These are phyloP conservation scores for Globisporangium canariense DNA, from an alignment of 352 stramenopile genomes.

Conservation along the genomic window DNA sequence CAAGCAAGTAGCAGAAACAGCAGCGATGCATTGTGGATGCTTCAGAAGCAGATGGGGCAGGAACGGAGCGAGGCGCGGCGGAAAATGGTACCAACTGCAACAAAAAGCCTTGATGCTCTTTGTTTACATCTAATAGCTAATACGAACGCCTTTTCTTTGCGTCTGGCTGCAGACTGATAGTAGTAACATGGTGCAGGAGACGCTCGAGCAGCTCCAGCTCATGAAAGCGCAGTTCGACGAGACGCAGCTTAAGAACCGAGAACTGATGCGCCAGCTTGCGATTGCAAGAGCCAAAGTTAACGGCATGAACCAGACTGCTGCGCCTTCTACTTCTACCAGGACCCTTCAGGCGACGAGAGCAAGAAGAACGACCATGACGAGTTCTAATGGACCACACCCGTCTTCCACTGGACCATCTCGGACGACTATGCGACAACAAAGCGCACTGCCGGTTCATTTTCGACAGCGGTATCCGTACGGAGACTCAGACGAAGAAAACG, in stretches of 20 bases:
- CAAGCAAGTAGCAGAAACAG: neutral
- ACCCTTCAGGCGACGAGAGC: neutral
- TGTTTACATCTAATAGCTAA: neutral
- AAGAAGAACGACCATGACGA: neutral
- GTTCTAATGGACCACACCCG: neutral
- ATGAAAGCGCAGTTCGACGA: conserved; percentile 63
- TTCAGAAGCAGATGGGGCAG: conserved; percentile 24
- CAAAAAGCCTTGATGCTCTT: neutral
- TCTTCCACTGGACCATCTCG: neutral
- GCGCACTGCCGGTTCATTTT: conserved; percentile 22
- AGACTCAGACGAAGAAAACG: conserved; percentile 24
- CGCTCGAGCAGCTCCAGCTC: conserved; percentile 48
- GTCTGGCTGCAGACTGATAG: conserved; percentile 41
- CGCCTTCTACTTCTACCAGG: neutral
- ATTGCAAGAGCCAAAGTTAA: conserved; percentile 46
- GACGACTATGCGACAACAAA: neutral
- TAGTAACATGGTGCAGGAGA: conserved; percentile 47
- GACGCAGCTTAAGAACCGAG: conserved; percentile 69
- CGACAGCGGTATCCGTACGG: conserved; percentile 25
- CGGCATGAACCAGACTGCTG: neutral
- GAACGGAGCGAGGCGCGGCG: conserved; percentile 33
- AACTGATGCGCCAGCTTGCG: conserved; percentile 68
- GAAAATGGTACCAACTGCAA: conserved; percentile 27
- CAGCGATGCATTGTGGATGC: conserved; percentile 2
- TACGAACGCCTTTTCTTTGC: neutral